Base-by-base conservation (phyloP, 2,329 filamentous ascomycete species). In the Tricladium varicosporioides region DNA sequence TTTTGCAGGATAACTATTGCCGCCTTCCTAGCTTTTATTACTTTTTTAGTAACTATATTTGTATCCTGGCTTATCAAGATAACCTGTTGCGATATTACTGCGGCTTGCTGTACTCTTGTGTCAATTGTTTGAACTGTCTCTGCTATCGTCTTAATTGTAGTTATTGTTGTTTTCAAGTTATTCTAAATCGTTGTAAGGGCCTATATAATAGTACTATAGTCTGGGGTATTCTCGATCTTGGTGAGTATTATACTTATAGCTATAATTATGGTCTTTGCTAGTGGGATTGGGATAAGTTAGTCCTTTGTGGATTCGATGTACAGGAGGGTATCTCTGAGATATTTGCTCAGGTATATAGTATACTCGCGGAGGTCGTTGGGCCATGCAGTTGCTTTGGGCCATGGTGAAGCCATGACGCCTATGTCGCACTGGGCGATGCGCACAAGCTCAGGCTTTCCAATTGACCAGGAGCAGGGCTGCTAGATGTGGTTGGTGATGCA, bases 291-390 rank as follows among this genome's bases (percentile, higher is more conserved):
- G n/a, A 56, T 15, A 13, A 42, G 51, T 40, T 58, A 48, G 7
- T 58, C 48, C 40, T 46, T 47, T 45, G 45, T 13, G 13, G 56
- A 58, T 45, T 58, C 56, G 48, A 58, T 58, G 36, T 27, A 54
- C n/a, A 18, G 22, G 31, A 54, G 51, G 16, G 48, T 47, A 2
- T 58, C 18, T 15, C 46, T 54, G 19, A 57, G 45, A 33, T 57
- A 57, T 43, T 50, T 44, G 55, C 46, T 53, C 31, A 47, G 44
- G 50, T 53, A 53, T 32, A 51, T 53, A 54, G 47, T 45, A 46
- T 54, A 45, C 42, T 54, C 56, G 47, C 40, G 22, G 51, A 48
- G 9, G 43, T 54, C 44, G 51, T 40, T 48, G 19, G 51, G 43
- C 44, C 31, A 54, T 54, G 43, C 51, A n/a, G 44, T n/a, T 22